These are phyloP conservation scores for Glycine tomentella DNA, from an alignment of 306 rosid genomes.

Conservation along the genomic window DNA sequence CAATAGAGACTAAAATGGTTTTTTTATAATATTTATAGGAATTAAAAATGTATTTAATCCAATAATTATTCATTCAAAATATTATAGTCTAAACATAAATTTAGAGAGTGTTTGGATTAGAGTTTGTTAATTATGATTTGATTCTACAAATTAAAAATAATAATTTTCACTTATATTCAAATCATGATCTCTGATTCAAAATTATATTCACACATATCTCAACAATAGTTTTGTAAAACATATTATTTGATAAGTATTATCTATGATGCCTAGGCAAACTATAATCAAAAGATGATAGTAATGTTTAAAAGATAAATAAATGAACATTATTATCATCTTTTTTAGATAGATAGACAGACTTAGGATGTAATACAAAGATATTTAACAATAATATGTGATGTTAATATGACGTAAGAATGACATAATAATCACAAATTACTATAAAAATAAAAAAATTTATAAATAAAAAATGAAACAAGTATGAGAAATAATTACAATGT, in stretches of 20 bases:
- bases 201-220: not conserved
- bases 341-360: too few relatives aligned
- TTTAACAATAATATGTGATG: constrained; percentile 18
- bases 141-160: not conserved
- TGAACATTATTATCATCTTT: not conserved
- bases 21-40: too few relatives aligned
- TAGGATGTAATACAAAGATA: not conserved
- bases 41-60: not conserved
- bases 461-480: not conserved
- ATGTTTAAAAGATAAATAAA: too few relatives aligned
- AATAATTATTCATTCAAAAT: not conserved
- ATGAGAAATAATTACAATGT: constrained; percentile 52
- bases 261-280: too few relatives aligned
- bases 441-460: too few relatives aligned
- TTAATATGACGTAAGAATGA: constrained; percentile 57
- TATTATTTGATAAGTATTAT: not conserved
- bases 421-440: too few relatives aligned
- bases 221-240: not conserved
- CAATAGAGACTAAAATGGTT: too few relatives aligned
- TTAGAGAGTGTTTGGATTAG: not conserved
- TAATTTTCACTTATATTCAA: not conserved
- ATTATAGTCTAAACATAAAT: not conserved
- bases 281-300: too few relatives aligned
- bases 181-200: not conserved
- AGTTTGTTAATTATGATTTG: not conserved